phyloP scores from a whole-genome alignment of 805 yeast genomes.

The Barnettozyma sp. region DNA sequence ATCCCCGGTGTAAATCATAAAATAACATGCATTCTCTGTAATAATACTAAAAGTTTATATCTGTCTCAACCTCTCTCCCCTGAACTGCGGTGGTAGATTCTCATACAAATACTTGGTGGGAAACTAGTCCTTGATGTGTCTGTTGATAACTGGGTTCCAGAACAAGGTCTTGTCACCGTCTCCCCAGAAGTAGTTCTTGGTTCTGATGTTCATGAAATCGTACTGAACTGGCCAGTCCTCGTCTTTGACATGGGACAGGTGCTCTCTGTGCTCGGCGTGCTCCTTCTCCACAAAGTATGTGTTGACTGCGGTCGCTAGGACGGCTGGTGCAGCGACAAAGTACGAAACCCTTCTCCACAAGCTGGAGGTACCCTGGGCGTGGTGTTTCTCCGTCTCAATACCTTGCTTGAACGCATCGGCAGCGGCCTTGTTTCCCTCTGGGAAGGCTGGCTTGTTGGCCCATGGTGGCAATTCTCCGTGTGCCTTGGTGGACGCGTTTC shows the following conservation, averaged over 20 bases:
- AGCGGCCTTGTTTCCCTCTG: slow-evolving; percentile 37
- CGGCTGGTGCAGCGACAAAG: slow-evolving; percentile 77
- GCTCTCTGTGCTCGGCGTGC: slow-evolving; percentile 87
- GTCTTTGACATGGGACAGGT: slow-evolving; percentile 60
- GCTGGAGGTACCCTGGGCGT: slow-evolving; percentile 67
- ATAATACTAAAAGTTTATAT: slow-evolving; percentile 4
- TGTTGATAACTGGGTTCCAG: slow-evolving; percentile 93
- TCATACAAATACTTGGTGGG: background rate
- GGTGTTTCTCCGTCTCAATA: slow-evolving; percentile 62
- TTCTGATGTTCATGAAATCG: slow-evolving; percentile 87
- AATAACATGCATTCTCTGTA: slow-evolving; percentile 5
- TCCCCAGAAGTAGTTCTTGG: slow-evolving; percentile 94
- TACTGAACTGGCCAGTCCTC: slow-evolving; percentile 91
- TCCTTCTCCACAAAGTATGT: slow-evolving; percentile 76
- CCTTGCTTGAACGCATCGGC: slow-evolving; percentile 60
- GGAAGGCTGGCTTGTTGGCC: slow-evolving; percentile 43
- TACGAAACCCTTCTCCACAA: slow-evolving; percentile 84
- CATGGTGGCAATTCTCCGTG: slow-evolving; percentile 31
- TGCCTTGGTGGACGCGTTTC: slow-evolving; percentile 19
- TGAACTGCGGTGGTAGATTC: too few species aligned
- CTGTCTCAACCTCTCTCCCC: too few species aligned
- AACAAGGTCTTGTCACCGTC: slow-evolving; percentile 95
- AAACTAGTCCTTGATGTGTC: slow-evolving; percentile 47
- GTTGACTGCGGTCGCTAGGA: slow-evolving; percentile 68
- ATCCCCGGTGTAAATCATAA: too few species aligned